Base-by-base conservation (phyloP, 176 grass and related monocot genomes). In the Zoysia japonica region DNA sequence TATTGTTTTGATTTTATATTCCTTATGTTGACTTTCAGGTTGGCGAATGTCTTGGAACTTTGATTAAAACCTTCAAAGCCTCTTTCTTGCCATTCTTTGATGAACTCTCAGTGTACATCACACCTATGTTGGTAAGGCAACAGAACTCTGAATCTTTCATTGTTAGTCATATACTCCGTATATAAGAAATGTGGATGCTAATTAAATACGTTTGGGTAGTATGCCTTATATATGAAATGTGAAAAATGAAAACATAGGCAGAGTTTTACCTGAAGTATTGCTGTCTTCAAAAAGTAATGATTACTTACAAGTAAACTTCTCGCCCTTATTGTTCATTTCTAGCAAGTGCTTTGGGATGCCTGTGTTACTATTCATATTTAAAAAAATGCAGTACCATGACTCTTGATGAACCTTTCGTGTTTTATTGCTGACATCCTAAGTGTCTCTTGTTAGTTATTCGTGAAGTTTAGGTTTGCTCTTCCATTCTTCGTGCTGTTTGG, bases 1-100 rank as follows among this genome's bases (percentile, higher is more conserved):
- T 28, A n/a, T 20, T 50, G 49, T 79, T 80, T 82, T 77, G 41
- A 74, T 78, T 74, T 43, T 71, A 78, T 51, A 67, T 83, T 67
- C 2, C 51, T 64, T 61, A 14, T 63, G 0, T 57, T 78, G 5
- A 47, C 28, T 81, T 74, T 56, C 85, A 99, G 96, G 82, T 99
- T 79, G 89, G 92, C 37, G 96, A 99, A 77, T 99, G 96, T 74
- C 85, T 99, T 51, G 92, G 96, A 37, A 99, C 92, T 75, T 82
- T 99, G 84, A 99, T 99, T 61, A 99, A 99, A 79, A 99, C 96
- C 42, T 99, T 99, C 66, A 96, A 91, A 85, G 78, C 76, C 80
- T 88, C 90, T 87, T 96, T 99, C 82, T 65, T 96, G 62, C 96
- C 88, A 0, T 99, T 96, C 83, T 99, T 99, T 88, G 96, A 99